These are phyloP conservation scores for Tulasnella sp. DNA, from an alignment of 768 basidiomycete species.

Conservation along the genomic window DNA sequence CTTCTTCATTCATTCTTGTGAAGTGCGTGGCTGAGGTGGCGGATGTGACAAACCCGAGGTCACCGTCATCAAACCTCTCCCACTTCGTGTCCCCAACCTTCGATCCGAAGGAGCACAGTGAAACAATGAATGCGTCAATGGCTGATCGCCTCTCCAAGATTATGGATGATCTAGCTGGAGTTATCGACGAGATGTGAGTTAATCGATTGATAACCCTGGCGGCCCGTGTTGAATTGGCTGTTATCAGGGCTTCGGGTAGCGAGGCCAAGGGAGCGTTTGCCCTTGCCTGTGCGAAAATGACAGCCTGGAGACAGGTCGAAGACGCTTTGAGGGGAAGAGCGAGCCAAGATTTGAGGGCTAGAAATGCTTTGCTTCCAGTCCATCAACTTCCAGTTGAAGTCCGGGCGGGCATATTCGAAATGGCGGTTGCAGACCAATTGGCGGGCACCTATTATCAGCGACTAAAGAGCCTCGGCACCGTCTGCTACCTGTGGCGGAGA, in stretches of 20 bases:
- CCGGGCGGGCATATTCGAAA: neutral
- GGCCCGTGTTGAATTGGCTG: neutral
- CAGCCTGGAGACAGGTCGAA: neutral
- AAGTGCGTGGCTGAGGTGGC: too few species aligned
- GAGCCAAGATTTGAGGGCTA: neutral
- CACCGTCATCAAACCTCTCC: too few species aligned
- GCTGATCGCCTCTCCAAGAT: neutral
- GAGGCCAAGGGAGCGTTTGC: neutral
- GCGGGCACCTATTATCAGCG: neutral
- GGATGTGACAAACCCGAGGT: too few species aligned
- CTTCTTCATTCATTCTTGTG: too few species aligned
- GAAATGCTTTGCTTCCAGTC: neutral
- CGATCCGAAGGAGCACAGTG: neutral
- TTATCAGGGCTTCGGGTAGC: neutral
- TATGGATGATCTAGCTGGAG: neutral
- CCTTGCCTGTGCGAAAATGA: neutral
- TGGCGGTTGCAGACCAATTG: neutral
- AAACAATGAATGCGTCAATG: neutral
- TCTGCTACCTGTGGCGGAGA: neutral
- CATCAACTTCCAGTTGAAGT: neutral
- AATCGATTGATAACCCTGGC: neutral
- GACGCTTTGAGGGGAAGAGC: neutral
- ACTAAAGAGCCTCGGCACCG: neutral
- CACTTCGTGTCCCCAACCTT: too few species aligned
- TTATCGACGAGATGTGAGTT: neutral